phyloP scores from a whole-genome alignment of 2,329 filamentous ascomycete species.

The Verticillium isaacii region DNA sequence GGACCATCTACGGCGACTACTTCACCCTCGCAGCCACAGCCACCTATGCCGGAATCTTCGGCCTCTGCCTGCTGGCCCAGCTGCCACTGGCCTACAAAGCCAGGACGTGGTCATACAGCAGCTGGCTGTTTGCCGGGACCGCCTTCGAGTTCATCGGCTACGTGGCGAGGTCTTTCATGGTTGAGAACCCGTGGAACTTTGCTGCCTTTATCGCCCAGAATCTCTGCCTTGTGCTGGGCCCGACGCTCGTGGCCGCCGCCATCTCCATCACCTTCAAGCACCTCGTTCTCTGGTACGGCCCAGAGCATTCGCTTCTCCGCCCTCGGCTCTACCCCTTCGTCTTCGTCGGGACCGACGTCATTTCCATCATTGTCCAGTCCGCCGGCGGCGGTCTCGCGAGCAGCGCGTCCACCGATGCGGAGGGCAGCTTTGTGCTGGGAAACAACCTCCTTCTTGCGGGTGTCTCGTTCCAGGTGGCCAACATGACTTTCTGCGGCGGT shows the following conservation, averaged over 20 bases:
- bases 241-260: conserved; percentile 37
- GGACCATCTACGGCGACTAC: conserved; percentile 1
- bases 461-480: conserved; percentile 19
- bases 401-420: background rate
- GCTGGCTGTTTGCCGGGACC: conserved; percentile 2
- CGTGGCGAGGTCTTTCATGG: background rate
- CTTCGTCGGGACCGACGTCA: conserved; percentile 43
- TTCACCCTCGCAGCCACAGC: background rate
- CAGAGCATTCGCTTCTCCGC: conserved; percentile 30
- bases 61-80: conserved; percentile 38
- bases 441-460: conserved; percentile 16
- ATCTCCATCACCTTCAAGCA: conserved; percentile 43
- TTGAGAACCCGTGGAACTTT: conserved; percentile 32
- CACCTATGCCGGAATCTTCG: conserved; percentile 1
- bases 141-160: background rate
- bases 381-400: conserved; percentile 14
- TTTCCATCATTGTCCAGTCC: conserved; percentile 26
- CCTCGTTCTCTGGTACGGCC: conserved; percentile 35
- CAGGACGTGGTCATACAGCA: conserved; percentile 1
- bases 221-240: conserved; percentile 33
- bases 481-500: conserved; percentile 17
- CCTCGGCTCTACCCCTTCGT: conserved; percentile 42
- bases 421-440: conserved; percentile 8
- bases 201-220: conserved; percentile 35
- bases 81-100: background rate